Percentiles rank a stretch among this genome's conserved stretches.
Conservation (phyloP, 345 rosid genomes). For the Noccaea caerulescens region DNA sequence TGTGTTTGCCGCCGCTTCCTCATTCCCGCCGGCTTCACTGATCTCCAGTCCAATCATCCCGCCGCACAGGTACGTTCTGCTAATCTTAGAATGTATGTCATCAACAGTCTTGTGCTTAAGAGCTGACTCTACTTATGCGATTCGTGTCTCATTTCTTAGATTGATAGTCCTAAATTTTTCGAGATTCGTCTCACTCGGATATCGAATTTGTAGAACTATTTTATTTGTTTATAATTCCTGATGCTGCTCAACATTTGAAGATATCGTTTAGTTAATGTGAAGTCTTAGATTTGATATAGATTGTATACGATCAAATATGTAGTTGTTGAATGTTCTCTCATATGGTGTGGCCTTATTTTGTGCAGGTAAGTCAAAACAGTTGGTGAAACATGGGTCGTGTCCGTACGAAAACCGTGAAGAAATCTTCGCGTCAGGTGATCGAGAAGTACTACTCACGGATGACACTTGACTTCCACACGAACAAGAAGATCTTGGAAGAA, state of each 20-base stretch:
- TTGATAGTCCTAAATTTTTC: neutral
- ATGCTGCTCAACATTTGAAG: too few species aligned
- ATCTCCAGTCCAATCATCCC: conserved; percentile 4
- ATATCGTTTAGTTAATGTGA: too few species aligned
- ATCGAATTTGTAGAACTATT: too few species aligned
- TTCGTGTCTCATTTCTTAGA: neutral
- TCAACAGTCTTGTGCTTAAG: neutral
- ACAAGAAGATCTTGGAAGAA: conserved; percentile 83
- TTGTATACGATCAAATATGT: neutral
- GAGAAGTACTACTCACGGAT: conserved; percentile 84
- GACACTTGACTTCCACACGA: conserved; percentile 90
- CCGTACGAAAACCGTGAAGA: conserved; percentile 85
- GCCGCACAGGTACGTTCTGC: conserved; percentile 18
- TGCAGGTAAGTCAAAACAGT: conserved; percentile 1
- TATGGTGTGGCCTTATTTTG: neutral
- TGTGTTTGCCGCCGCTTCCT: neutral
- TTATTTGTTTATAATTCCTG: too few species aligned
- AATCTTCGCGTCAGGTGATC: conserved; percentile 80
- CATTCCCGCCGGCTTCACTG: neutral
- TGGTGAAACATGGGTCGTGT: conserved; percentile 70
- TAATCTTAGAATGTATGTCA: neutral
- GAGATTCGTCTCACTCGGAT: neutral
- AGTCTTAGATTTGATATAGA: too few species aligned
- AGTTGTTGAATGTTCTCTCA: neutral
- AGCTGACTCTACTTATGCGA: neutral